Conservation (phyloP, 2,329 filamentous ascomycete genomes). For the Tolypocladium inflatum region DNA sequence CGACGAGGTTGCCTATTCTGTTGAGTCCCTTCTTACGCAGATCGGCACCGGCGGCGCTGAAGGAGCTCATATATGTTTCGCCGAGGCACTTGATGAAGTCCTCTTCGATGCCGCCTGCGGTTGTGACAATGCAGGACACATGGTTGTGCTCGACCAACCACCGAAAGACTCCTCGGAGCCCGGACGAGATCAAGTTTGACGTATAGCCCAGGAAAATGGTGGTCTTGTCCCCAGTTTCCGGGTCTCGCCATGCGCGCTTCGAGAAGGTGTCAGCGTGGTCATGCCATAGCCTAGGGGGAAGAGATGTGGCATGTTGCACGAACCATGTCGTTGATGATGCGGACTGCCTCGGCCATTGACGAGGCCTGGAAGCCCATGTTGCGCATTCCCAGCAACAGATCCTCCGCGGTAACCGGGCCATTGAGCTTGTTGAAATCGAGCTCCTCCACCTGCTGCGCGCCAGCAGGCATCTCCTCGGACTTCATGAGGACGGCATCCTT, state of each 20-base stretch:
- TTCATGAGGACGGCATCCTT: slow-evolving; percentile 77
- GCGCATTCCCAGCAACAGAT: slow-evolving; percentile 72
- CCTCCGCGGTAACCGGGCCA: slow-evolving; percentile 71
- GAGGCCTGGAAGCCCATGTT: slow-evolving; percentile 69
- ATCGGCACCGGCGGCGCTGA: slow-evolving; percentile 64
- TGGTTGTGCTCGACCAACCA: slow-evolving; percentile 91
- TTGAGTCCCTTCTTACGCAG: slow-evolving; percentile 84
- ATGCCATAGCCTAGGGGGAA: background rate
- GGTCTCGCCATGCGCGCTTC: slow-evolving; percentile 68
- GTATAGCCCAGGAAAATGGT: slow-evolving; percentile 98
- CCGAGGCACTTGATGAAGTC: slow-evolving; percentile 98
- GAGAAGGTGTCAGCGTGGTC: slow-evolving; percentile 3
- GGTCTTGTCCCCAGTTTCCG: slow-evolving; percentile 67
- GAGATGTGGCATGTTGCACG: slow-evolving; percentile 9
- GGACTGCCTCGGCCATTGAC: slow-evolving; percentile 74
- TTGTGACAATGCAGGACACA: slow-evolving; percentile 88
- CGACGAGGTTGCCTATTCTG: slow-evolving; percentile 88
- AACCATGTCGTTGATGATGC: slow-evolving; percentile 96
- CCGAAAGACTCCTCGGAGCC: slow-evolving; percentile 80
- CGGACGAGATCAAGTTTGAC: slow-evolving; percentile 94
- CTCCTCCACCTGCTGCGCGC: slow-evolving; percentile 74
- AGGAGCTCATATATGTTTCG: slow-evolving; percentile 85
- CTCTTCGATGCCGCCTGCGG: slow-evolving; percentile 90
- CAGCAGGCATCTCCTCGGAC: slow-evolving; percentile 72
- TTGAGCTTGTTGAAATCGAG: slow-evolving; percentile 84